Evolutionary conservation across 2,329 filamentous ascomycete genomes (phyloP), one percentile per base, ranked within the genome.

Genomic region (Trichoderma atroviride): DNA sequence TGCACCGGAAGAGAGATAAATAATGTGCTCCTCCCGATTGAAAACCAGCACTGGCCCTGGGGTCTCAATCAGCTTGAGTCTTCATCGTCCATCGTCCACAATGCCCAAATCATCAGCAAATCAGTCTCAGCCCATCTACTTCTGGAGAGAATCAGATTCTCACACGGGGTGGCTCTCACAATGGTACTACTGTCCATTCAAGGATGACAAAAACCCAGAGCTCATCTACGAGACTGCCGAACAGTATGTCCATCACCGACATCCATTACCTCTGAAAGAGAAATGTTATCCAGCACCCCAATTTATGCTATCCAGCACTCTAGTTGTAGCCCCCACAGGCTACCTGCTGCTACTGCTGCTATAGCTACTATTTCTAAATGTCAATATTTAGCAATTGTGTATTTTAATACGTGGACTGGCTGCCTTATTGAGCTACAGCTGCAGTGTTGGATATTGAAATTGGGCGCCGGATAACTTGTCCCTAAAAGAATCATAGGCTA

Each of bases 81-180:
- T n/a, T 13, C 29, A 27, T 31, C 29, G 24, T 14, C 14, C 22
- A 29, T 13, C 5, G 22, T 50, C 27, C 43, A 67, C n/a, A 35
- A 67, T 68, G 57, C 4, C 35, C 13, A 47, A 63, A 57, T 19
- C 69, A n/a, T 29, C 60, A 43, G 19, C 5, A 22, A 40, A 9
- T 5, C 19, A 29, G 31, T 57, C 50, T 22, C 29, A 55, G 19
- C 40, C 74, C 7, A 64, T 83, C n/a, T 86, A 80, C 76, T 86
- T 86, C 74, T 86, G 82, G 82, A 78, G 80, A 31, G 82, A 84
- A 57, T 81, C 80, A 16, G 82, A 87, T 69, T 72, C 78, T 0
- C 75, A 78, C 3, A 79, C 84, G 37, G 87, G 87, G 52, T 89
- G 83, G 78, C 81, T 91, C n/a, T 88, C 85, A 0, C 88, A 91